These are phyloP conservation scores for Lagenidium giganteum DNA, from an alignment of 352 stramenopile genomes.

Conservation along the genomic window DNA sequence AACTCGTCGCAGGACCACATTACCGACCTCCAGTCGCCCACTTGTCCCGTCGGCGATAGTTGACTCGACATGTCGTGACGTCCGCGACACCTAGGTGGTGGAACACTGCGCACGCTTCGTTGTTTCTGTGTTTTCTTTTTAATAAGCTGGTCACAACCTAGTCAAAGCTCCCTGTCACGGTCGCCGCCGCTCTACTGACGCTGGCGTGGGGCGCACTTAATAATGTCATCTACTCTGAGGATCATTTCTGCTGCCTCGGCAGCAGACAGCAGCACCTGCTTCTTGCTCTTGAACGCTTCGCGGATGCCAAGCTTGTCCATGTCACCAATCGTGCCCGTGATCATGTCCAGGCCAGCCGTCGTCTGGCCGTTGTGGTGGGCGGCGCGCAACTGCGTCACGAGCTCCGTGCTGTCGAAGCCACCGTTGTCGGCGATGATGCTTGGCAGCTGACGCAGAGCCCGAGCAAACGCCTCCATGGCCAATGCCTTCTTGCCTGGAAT, in stretches of 20 bases:
- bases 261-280: conserved; percentile 96
- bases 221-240: conserved; percentile 98
- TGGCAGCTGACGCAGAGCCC: conserved; percentile 94
- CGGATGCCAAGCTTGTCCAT: conserved; percentile 98
- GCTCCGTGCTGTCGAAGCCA: conserved; percentile 97
- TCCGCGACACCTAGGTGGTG: no score
- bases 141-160: no score
- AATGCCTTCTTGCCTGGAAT: conserved; percentile 97
- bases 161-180: no score
- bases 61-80: no score
- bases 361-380: conserved; percentile 90
- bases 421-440: conserved; percentile 99
- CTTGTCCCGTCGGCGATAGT: no score
- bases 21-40: no score
- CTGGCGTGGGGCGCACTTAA: conserved; percentile 92
- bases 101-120: no score
- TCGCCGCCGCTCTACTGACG: conserved; percentile 14
- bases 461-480: conserved; percentile 97
- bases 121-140: no score
- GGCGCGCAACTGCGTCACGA: conserved; percentile 95
- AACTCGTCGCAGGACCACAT: no score
- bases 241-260: conserved; percentile 99
- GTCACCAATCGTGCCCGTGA: conserved; percentile 92
- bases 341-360: conserved; percentile 97
- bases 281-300: conserved; percentile 95